These are phyloP conservation scores for Aspergillus mulundensis DNA, from an alignment of 495 filamentous ascomycete species.

Conservation along the genomic window DNA sequence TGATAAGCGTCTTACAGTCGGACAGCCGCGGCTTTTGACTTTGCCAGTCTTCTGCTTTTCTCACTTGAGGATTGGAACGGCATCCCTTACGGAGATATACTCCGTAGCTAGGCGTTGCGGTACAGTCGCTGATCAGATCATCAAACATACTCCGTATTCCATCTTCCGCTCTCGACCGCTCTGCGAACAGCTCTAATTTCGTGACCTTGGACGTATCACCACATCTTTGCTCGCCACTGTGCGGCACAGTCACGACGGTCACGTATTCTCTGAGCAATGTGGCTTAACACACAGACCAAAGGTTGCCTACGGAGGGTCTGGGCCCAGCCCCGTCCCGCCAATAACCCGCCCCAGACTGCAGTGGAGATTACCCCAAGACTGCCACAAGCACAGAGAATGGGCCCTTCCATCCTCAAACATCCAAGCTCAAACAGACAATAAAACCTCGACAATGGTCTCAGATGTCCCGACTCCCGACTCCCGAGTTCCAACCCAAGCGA, in stretches of 20 bases:
- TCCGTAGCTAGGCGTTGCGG: too few species aligned
- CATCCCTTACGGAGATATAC: background rate
- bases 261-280: background rate
- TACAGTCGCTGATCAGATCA: background rate
- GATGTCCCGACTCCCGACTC: background rate
- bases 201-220: background rate
- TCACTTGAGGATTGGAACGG: background rate
- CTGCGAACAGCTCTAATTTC: background rate
- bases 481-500: background rate
- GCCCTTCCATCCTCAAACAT: background rate
- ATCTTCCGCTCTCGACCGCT: too few species aligned
- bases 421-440: background rate
- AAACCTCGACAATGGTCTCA: background rate
- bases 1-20: slow-evolving; percentile 10
- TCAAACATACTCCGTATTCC: too few species aligned
- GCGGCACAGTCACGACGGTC: background rate
- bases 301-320: slow-evolving; percentile 17
- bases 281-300: slow-evolving; percentile 19
- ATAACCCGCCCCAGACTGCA: background rate
- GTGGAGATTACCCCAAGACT: background rate
- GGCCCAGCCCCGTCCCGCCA: slow-evolving; percentile 9
- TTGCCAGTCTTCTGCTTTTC: background rate
- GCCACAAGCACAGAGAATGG: background rate
- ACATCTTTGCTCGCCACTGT: background rate
- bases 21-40: background rate